Percentiles rank a stretch among this genome's conserved stretches.
These are phyloP conservation scores for Sporothrix humicola DNA, from an alignment of 2,329 filamentous ascomycete genomes.

Conservation along the genomic window DNA sequence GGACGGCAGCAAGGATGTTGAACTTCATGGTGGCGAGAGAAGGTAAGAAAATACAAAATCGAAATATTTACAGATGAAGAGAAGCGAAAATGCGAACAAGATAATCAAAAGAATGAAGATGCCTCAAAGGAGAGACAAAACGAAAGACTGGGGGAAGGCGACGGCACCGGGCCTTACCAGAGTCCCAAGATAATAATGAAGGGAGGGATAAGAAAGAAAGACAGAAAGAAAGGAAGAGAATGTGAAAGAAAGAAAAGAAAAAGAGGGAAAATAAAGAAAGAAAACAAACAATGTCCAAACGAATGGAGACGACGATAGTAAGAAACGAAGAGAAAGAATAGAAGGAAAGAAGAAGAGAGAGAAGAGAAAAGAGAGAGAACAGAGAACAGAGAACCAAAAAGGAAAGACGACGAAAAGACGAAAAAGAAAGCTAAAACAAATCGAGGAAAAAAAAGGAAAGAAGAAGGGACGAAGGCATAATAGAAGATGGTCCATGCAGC, in stretches of 20 bases:
- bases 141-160: conserved; percentile 26
- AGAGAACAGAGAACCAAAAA: neutral
- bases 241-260: conserved; percentile 2
- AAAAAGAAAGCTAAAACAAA: neutral
- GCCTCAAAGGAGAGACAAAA: neutral
- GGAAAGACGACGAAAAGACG: neutral
- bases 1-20: conserved; percentile 37
- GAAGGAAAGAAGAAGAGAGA: neutral
- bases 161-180: conserved; percentile 28
- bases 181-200: conserved; percentile 6
- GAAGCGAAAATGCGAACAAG: neutral
- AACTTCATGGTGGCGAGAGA: conserved; percentile 39
- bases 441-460: neutral
- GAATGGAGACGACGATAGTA: neutral
- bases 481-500: conserved; percentile 14
- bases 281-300: conserved; percentile 13
- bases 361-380: conserved; percentile 6
- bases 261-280: neutral
- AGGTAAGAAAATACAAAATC: neutral
- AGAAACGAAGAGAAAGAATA: neutral
- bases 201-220: neutral
- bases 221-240: neutral
- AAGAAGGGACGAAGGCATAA: neutral
- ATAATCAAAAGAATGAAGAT: conserved; percentile 13
- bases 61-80: neutral